Base-by-base conservation (phyloP, 148 eudicot species). In the Hydrangea macrophylla region DNA sequence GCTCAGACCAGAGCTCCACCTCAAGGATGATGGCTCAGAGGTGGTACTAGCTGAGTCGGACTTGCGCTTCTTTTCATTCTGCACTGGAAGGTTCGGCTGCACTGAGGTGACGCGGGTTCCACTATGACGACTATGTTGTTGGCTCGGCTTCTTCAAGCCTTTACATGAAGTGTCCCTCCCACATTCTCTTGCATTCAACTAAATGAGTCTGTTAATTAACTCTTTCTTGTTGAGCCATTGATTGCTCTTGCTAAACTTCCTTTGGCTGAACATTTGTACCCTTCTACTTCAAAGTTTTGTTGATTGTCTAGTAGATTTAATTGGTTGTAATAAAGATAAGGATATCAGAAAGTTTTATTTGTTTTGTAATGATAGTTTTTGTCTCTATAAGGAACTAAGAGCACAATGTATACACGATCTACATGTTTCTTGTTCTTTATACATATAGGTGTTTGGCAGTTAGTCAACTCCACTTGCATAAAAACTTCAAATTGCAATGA, bases 71-170 rank as follows among this genome's bases (percentile, higher is more conserved):
- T 42, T 70, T 20, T 58, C 73, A 0, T 70, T 70, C 30, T 59
- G 73, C 33, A 70, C 51, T 7, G 68, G 68, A 18, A 45, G 55
- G 36, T 36, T 36, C 1, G 68, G 68, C 18, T 64, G 68, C 13
- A 12, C 57, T 0, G 68, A 57, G 24, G n/a, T 28, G 3, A 28
- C 30, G 27, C 25, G 13, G 68, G 68, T 1, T 26, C 55, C 9
- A 28, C 56, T 0, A 48, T 64, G 4, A 45, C 56, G 1, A 31
- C 39, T 1, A 64, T 64, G 68, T 20, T 64, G 9, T 1, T 64
- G 55, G 68, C 68, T 10, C 26, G 68, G 56, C 33, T 64, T 18
- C 68, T 64, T 64, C 68, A 64, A 45, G 68, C 56, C 23, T 64
- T 64, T 39, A 64, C 56, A 37, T 64, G 68, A 57, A 28, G 9